A percentile compares a stretch with the other conserved stretches of the same genome.
Evolutionary conservation across 225 moss, liverwort and hornwort species (phyloP).

Genomic region (Physcomitrium patens): DNA sequence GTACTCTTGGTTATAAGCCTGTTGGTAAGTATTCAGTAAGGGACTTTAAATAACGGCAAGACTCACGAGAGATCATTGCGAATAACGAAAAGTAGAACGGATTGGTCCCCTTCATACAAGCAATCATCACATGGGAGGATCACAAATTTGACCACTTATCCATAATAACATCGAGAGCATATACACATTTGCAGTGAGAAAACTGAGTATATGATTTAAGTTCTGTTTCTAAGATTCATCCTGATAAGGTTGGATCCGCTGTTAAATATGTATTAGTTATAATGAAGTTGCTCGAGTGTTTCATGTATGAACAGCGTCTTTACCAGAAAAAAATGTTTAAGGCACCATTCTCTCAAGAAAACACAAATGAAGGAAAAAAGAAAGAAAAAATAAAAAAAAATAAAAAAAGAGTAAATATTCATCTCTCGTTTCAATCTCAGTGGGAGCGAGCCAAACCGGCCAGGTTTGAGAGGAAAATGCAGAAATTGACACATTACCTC

Average conservation of each 20-base stretch:
- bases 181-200: not conserved
- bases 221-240: not conserved
- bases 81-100: not conserved
- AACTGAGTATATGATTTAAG: not conserved
- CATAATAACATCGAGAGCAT: not conserved
- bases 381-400: too few species aligned
- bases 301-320: not conserved
- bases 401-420: not conserved
- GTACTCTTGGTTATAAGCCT: slow-evolving; percentile 12
- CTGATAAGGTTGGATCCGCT: not conserved
- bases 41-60: not conserved
- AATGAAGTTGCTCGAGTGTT: slow-evolving; percentile 6
- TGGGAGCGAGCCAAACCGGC: not conserved
- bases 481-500: slow-evolving; percentile 42
- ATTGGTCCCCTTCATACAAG: too few species aligned
- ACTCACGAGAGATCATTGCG: not conserved
- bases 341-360: not conserved
- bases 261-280: not conserved
- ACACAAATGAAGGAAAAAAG: not conserved
- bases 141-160: slow-evolving; percentile 12
- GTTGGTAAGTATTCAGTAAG: not conserved
- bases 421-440: not conserved
- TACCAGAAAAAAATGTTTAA: not conserved
- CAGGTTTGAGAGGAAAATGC: not conserved
- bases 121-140: not conserved